phyloP scores from a whole-genome alignment of 208 protist genomes.

The Polymyxa betae region DNA sequence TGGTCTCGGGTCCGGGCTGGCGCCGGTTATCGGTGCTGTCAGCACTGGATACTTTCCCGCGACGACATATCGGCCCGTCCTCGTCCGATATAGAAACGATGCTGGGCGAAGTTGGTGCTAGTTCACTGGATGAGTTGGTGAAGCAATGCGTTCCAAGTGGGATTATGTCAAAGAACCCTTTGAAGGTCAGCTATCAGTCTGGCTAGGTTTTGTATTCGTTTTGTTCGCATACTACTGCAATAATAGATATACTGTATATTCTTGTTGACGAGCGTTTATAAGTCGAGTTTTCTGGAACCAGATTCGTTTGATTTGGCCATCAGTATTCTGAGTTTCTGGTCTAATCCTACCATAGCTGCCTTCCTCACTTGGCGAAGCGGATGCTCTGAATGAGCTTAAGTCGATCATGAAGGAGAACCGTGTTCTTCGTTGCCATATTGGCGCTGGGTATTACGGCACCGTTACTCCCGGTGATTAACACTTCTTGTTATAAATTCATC shows the following conservation, averaged over 20 bases:
- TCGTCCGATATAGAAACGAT: conserved; percentile 82
- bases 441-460: conserved; percentile 68
- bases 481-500: conserved; percentile 88
- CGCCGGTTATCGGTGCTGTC: background rate
- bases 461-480: conserved; percentile 78
- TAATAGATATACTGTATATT: no score
- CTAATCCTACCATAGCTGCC: conserved; percentile 66
- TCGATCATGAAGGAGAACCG: conserved; percentile 79
- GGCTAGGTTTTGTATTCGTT: no score
- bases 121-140: conserved; percentile 80
- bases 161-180: conserved; percentile 64
- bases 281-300: no score
- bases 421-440: conserved; percentile 69
- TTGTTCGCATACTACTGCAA: background rate
- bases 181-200: conserved; percentile 3
- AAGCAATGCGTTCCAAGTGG: conserved; percentile 76
- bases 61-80: conserved; percentile 85
- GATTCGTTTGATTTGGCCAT: conserved; percentile 7
- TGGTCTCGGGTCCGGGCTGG: no score
- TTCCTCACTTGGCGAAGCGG: conserved; percentile 76
- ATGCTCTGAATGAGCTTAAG: conserved; percentile 75
- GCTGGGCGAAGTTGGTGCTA: conserved; percentile 79
- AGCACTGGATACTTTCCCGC: conserved; percentile 80
- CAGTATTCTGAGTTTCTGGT: conserved; percentile 38
- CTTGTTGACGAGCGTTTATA: no score